Percentiles rank a stretch among this genome's conserved stretches.
These are phyloP conservation scores for Pogostemon cablin DNA, from an alignment of 257 asterid species.

Conservation along the genomic window DNA sequence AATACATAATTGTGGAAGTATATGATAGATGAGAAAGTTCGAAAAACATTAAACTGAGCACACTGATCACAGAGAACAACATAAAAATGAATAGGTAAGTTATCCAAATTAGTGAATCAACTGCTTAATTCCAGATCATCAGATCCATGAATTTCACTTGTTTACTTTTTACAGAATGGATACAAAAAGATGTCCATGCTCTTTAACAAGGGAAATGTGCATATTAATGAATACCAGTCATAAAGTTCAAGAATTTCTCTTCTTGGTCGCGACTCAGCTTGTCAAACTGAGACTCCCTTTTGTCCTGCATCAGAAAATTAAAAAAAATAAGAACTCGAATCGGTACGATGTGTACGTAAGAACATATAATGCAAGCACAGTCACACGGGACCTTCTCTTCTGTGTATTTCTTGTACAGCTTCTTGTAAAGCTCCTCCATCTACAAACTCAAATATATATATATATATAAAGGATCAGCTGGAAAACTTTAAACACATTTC, in stretches of 20 bases:
- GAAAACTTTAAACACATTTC: slow-evolving; percentile 9
- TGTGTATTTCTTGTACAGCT: slow-evolving; percentile 64
- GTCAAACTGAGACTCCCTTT: slow-evolving; percentile 63
- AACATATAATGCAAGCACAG: neutral
- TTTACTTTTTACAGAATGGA: slow-evolving; percentile 10
- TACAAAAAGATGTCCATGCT: slow-evolving; percentile 6
- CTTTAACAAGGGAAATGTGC: neutral
- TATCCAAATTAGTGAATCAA: neutral
- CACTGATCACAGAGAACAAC: neutral
- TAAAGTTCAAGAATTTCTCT: slow-evolving; percentile 61
- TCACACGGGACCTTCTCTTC: slow-evolving; percentile 43
- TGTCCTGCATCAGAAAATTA: slow-evolving; percentile 47
- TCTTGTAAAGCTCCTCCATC: slow-evolving; percentile 75
- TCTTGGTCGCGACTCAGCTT: slow-evolving; percentile 70
- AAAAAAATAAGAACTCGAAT: neutral
- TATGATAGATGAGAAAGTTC: neutral
- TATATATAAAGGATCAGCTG: neutral
- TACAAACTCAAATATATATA: slow-evolving; percentile 27
- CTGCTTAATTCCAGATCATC: neutral
- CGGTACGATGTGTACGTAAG: neutral
- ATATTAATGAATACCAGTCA: slow-evolving; percentile 47
- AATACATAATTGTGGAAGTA: slow-evolving; percentile 7
- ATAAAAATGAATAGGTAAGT: neutral
- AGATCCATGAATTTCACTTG: neutral
- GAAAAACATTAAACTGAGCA: neutral